These are phyloP conservation scores for Chlamydomonas sp. DNA, from an alignment of 139 green algal genomes.

Conservation along the genomic window DNA sequence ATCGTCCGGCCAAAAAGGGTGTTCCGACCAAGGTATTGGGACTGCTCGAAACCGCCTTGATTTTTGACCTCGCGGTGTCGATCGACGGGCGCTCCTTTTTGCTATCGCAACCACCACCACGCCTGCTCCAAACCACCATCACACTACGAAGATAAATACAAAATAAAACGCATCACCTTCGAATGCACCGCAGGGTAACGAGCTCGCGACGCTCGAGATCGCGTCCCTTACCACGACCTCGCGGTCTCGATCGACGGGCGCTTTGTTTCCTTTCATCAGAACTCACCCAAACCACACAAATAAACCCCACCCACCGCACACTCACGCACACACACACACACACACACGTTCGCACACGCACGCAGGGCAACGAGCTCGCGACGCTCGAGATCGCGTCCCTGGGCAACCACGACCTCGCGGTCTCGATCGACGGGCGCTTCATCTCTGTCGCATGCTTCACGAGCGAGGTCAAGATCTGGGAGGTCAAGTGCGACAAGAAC, in stretches of 20 bases:
- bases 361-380: conserved; percentile 31
- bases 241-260: no score
- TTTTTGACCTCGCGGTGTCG: no score
- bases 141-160: no score
- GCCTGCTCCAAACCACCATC: no score
- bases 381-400: conserved; percentile 40
- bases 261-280: no score
- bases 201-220: conserved; percentile 36
- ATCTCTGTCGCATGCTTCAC: conserved; percentile 43
- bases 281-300: no score
- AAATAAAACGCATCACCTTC: neutral
- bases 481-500: conserved; percentile 33
- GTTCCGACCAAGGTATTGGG: no score
- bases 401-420: conserved; percentile 43
- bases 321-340: neutral
- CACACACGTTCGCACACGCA: neutral
- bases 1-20: no score
- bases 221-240: conserved; percentile 47
- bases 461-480: conserved; percentile 44
- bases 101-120: no score
- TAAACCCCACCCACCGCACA: no score
- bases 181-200: conserved; percentile 18
- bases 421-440: conserved; percentile 43
- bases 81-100: no score
- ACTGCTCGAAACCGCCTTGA: no score